A percentile compares a stretch with the other conserved stretches of the same genome.
Evolutionary conservation across 805 yeast genomes (phyloP).

Genomic region (Hemisphaericaspora nanyangensis): DNA sequence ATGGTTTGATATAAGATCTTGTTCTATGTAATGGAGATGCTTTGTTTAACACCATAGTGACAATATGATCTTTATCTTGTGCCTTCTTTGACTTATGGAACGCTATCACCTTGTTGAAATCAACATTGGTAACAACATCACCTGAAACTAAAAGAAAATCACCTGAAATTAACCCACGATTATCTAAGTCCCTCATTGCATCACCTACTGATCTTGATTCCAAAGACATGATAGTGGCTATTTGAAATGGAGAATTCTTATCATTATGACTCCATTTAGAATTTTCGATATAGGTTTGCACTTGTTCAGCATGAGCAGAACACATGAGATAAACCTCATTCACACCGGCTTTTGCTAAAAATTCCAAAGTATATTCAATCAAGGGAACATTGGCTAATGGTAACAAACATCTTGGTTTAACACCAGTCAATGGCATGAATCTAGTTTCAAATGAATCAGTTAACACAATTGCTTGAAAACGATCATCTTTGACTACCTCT

Average conservation of each 20-base stretch:
- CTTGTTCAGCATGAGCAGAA: conserved; percentile 84
- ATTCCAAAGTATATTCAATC: conserved; percentile 91
- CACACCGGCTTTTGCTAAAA: conserved; percentile 85
- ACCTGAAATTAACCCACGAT: conserved; percentile 82
- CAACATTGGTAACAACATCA: conserved; percentile 91
- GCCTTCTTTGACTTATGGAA: conserved; percentile 70
- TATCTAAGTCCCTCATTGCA: conserved; percentile 93
- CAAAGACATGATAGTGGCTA: conserved; percentile 74
- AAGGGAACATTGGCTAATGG: conserved; percentile 93
- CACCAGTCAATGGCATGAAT: conserved; percentile 87
- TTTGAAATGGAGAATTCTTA: conserved; percentile 73
- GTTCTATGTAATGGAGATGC: conserved; percentile 84
- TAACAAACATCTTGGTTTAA: conserved; percentile 82
- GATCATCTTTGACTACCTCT: conserved; percentile 61
- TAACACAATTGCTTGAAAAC: conserved; percentile 90
- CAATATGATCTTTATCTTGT: conserved; percentile 83
- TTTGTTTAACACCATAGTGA: conserved; percentile 88
- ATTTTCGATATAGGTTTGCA: conserved; percentile 72
- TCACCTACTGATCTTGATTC: conserved; percentile 94
- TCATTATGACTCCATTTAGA: conserved; percentile 57
- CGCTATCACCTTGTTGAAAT: conserved; percentile 66
- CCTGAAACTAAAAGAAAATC: conserved; percentile 91
- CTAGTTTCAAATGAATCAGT: conserved; percentile 92
- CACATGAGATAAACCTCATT: conserved; percentile 88
- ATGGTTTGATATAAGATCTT: conserved; percentile 76